Base-by-base conservation (phyloP, 2,329 filamentous ascomycete species). In the Penicillium psychrosexuale region DNA sequence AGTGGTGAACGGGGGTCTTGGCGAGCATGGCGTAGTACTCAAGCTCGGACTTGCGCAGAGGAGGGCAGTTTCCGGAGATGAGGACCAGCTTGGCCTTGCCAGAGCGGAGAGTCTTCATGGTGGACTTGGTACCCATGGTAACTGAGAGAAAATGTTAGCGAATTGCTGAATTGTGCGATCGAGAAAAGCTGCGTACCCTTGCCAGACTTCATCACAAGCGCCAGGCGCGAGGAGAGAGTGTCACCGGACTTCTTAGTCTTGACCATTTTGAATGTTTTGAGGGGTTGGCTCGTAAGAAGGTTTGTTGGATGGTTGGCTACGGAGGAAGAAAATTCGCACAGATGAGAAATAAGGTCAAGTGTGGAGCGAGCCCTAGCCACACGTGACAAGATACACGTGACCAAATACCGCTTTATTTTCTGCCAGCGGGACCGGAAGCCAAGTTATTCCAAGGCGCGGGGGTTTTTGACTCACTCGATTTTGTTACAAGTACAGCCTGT, bases 31-130 rank as follows among this genome's bases (percentile, higher is more conserved):
- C 85, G 83, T 92, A 91, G 81, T 84, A 97, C 83, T 97, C 93
- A 63, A 97, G 87, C 85, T 97, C 94, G 73, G 86, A 91, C 89
- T 99, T 99, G 79, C 93, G 88, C 72, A 99, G 90, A 78, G 94
- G 94, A 75, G 93, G 92, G 68, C 92, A 96, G 86, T 99, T 97
- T 80, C 90, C 91, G 69, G 88, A 83, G 66, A 96, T 95, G 81
- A 96, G 91, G 78, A 97, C 90, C 68, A 97, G 86, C 89, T 97
- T 97, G 78, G 94, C 94, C 88, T 97, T 97, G 80, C 94, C 93
- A 70, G 88, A 89, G 73, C 93, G 90, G 70, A 97, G 89, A 69
- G 83, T 83, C 89, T 97, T 96, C 75, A 94, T 84, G 74, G 84
- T 93, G 62, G 86, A 89, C 81, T 93, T 92, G 85, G 93, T 93